Percentiles rank a stretch among this genome's conserved stretches.
Evolutionary conservation across 805 yeast genomes (phyloP).

Genomic region (Grigorovia transvaalensis): DNA sequence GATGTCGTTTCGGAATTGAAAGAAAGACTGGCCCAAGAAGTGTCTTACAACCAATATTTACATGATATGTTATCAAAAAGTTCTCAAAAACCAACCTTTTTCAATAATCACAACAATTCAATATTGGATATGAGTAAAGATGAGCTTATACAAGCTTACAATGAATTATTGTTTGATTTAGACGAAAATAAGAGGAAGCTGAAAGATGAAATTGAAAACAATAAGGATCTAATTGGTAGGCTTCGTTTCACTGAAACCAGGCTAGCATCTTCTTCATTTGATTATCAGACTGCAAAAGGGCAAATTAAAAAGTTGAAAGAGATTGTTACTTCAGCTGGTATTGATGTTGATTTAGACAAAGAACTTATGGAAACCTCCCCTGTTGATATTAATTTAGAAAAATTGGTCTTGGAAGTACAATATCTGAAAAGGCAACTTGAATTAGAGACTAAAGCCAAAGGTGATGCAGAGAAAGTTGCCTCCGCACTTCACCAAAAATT

Average conservation of each 20-base stretch:
- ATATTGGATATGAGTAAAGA: slow-evolving; percentile 1
- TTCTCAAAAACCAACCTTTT: not conserved
- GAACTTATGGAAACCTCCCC: slow-evolving; percentile 10
- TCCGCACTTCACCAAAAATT: slow-evolving; percentile 19
- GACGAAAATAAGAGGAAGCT: slow-evolving; percentile 42
- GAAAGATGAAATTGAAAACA: slow-evolving; percentile 36
- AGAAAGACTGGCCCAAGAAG: slow-evolving; percentile 25
- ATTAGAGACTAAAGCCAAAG: slow-evolving; percentile 40
- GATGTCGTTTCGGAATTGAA: slow-evolving; percentile 33
- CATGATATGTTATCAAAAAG: slow-evolving; percentile 19
- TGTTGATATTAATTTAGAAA: slow-evolving; percentile 24
- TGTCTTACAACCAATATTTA: slow-evolving; percentile 21
- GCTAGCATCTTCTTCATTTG: slow-evolving; percentile 54
- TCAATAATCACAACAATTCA: not conserved
- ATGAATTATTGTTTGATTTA: slow-evolving; percentile 39
- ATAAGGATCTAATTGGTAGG: slow-evolving; percentile 43
- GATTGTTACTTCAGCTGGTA: slow-evolving; percentile 17
- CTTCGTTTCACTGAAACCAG: slow-evolving; percentile 50
- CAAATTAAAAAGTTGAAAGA: slow-evolving; percentile 32
- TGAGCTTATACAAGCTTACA: slow-evolving; percentile 22
- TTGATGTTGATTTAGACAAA: slow-evolving; percentile 20
- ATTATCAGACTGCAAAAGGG: slow-evolving; percentile 39
- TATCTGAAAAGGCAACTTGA: slow-evolving; percentile 39
- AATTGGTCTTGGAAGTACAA: slow-evolving; percentile 35
- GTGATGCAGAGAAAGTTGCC: slow-evolving; percentile 39